Evolutionary conservation across 768 basidiomycete species (phyloP), one percentile per base, ranked within the genome.

Genomic region (Lentinula sp.): DNA sequence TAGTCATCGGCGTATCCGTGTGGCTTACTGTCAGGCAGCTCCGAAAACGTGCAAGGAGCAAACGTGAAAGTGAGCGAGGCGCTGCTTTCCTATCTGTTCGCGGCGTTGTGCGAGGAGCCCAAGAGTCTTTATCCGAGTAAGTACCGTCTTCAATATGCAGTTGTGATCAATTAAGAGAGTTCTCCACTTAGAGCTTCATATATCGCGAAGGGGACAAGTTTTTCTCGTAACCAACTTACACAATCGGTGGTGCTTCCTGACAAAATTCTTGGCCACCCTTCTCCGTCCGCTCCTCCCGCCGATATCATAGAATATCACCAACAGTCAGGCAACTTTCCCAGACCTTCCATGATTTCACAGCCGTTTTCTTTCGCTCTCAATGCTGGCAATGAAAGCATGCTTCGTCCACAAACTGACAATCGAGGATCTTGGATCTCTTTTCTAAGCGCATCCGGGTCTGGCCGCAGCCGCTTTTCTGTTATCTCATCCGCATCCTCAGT

Each of bases 241-340:
- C 62, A 73, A 11, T 75, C 76, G 45, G 74, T 89, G 58, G 64
- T 83, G 28, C 74, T 88, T 61, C 89, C 89, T 9, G 75, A 77
- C 15, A 81, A 77, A 65, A 75, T 76, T 21, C 69, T 82, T 61
- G 63, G 75, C 28, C 75, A 71, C 37, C 69, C 75, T 9, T 62
- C 66, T 16, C 67, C 71, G 66, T 57, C 62, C 21, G 54, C 67
- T 55, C 69, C 74, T 37, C 71, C 73, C 49, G 73, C 80, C 53
- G 78, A 80, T 54, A 75, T 80, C 58, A 60, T 82, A 60, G 68
- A 76, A 28, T 77, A 76, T 67, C 77, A 84, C 68, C 66, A 72
- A 50, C 71, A 75, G 61, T 75, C 74, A 23, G 77, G 78, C 54
- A 74, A 65, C 43, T 69, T 80, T 62, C 79, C 79, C 28, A 73